These are phyloP conservation scores for Cytospora leucostoma DNA, from an alignment of 2,329 filamentous ascomycete species.

Conservation along the genomic window DNA sequence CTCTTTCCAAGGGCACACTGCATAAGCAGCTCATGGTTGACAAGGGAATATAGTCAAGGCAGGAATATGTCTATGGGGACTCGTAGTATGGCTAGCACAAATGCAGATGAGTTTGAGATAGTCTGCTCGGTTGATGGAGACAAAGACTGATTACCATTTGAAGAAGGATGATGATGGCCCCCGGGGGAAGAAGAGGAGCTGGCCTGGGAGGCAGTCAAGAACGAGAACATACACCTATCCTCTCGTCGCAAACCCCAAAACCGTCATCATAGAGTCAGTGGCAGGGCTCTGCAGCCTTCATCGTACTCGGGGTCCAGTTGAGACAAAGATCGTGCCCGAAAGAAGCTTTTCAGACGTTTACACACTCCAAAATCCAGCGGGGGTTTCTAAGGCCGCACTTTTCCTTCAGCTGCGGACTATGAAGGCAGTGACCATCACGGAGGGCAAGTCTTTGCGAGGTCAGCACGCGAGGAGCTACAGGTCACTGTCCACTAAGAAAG, in stretches of 20 bases:
- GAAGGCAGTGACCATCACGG: not conserved
- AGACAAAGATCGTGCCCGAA: not conserved
- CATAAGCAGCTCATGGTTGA: not conserved
- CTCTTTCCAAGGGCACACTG: not conserved
- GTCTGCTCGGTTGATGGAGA: not conserved
- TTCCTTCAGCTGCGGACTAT: not conserved
- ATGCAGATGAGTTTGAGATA: not conserved
- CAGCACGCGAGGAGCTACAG: not conserved
- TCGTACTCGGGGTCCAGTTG: not conserved
- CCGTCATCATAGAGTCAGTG: not conserved
- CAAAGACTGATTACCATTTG: not conserved
- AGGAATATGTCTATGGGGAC: not conserved
- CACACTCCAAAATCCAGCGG: not conserved
- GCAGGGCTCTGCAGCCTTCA: too few relatives aligned
- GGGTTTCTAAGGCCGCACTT: not conserved
- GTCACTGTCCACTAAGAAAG: not conserved
- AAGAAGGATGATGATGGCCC: not conserved
- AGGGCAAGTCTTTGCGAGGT: not conserved
- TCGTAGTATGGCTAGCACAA: not conserved
- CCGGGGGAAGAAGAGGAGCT: not conserved
- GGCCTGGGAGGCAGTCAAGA: not conserved
- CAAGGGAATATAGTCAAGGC: not conserved
- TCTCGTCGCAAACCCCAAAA: not conserved
- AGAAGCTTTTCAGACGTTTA: not conserved
- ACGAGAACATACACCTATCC: too few relatives aligned